A percentile compares a stretch with the other conserved stretches of the same genome.
These are phyloP conservation scores for Daedaleopsis nitida DNA, from an alignment of 768 basidiomycete species.

Conservation along the genomic window DNA sequence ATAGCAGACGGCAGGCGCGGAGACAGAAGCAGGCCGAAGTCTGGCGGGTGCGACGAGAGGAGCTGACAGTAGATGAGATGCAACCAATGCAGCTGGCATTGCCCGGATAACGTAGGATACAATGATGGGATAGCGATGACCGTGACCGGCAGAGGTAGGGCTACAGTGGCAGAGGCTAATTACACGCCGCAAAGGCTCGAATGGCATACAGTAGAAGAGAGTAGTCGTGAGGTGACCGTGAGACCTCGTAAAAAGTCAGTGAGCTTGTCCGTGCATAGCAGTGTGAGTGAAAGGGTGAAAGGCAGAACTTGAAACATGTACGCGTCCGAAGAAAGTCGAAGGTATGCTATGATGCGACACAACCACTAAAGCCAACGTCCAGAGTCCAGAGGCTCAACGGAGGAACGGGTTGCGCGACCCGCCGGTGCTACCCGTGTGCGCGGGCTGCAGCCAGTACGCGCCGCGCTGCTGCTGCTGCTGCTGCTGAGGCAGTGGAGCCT, in stretches of 20 bases:
- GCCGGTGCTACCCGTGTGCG: slow-evolving; percentile 49
- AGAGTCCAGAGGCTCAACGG: slow-evolving; percentile 31
- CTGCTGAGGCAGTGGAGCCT: neutral
- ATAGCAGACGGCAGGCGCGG: too few relatives aligned
- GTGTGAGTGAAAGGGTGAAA: neutral
- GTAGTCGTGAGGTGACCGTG: neutral
- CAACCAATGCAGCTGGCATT: too few relatives aligned
- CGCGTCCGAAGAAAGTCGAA: slow-evolving; percentile 5
- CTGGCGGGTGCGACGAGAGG: too few relatives aligned
- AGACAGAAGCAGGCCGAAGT: too few relatives aligned
- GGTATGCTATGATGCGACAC: neutral
- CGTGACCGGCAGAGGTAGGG: neutral
- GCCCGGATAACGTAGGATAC: neutral
- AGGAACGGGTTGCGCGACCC: slow-evolving; percentile 55
- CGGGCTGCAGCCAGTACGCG: slow-evolving; percentile 45
- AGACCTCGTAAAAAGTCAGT: neutral
- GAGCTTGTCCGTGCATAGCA: neutral
- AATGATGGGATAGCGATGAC: neutral
- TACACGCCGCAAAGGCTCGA: neutral
- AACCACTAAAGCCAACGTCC: neutral
- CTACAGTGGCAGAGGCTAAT: slow-evolving; percentile 4
- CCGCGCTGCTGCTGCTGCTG: too few relatives aligned
- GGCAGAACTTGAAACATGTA: neutral
- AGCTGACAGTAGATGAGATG: too few relatives aligned
- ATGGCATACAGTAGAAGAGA: neutral